Evolutionary conservation across 176 grass and related monocot species (phyloP), one percentile per base, ranked within the genome.

Genomic region (Raddia guianensis): DNA sequence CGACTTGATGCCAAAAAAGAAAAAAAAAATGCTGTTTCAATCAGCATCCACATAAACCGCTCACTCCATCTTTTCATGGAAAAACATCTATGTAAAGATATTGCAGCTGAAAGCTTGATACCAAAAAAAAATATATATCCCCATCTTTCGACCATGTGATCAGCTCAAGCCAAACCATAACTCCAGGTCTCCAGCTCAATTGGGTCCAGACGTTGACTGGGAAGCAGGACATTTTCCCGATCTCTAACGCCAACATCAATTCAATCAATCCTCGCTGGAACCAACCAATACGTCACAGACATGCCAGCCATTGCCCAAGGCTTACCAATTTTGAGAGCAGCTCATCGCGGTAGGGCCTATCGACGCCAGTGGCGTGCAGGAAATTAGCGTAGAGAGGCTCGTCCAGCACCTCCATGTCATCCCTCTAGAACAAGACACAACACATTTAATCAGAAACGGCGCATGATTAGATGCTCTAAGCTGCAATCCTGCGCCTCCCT

Each of bases 371-470:
- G 72, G 79, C 66, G 4, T 46, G 87, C 79, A 98, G 82, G 81
- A 92, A 93, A 60, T 98, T 95, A 4, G 90, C 92, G 75, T 98
- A 98, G 71, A 98, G 90, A 42, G 95, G 95, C 81, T 98, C 95
- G 81, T 98, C 95, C 13, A 98, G 81, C 75, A 98, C 92, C 60
- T 95, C 92, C 73, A 81, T 95, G 68, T 95, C 92, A 78, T 93
- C 95, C 84, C 92, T 93, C 95, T 98, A 43, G 6, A 33, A 19
- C 53, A 89, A 21, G n/a, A 19, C 49, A 43, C 12, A 69, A 68
- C 5, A 19, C 20, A 78, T 20, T 3, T 49, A 19, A 51, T 54
- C 21, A 13, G 4, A 27, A 13, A 68, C 27, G 27, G 65, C 42
- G 18, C 19, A 19, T 11, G 35, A 51, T 40, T 55, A 49, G 20